Base-by-base conservation (phyloP, 495 filamentous ascomycete species). In the Aspergillus sparsus region DNA sequence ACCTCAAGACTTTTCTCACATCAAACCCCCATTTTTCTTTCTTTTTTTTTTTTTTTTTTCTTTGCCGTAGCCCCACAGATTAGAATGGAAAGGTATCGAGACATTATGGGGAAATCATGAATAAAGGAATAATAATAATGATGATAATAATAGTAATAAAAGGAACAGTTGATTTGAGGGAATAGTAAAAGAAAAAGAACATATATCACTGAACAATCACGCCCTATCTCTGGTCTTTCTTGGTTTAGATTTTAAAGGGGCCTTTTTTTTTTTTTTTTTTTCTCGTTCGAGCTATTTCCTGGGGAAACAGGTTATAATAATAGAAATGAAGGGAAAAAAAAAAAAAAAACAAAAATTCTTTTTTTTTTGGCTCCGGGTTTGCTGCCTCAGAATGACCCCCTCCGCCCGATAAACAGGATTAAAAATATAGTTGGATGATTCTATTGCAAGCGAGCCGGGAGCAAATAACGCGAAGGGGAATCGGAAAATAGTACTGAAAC, bases 401-500 rank as follows among this genome's bases (percentile, higher is more conserved):
- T 32, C 32, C 41, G 8, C 52, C 41, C 50, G 37, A 10, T 54
- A 39, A 12, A 52, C 56, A 41, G 42, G 33, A 57, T 62, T 53
- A 57, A 36, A 27, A 56, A 44, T 39, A 55, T 44, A 33, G 52
- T 42, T 55, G 58, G 42, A 37, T 46, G 59, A 27, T 31, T 62
- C 53, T 62, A 53, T 62, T 45, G 47, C 49, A 57, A 44, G 32
- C 50, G 49, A 34, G 50, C 41, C 58, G 34, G 53, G 45, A 34
- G 46, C 53, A 39, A 21, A 49, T 12, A 54, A 39, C 2, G 46
- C 32, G 32, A 39, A 7, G 11, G n/a, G n/a, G 46, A 41, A 31
- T 46, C 21, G 21, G 53, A 49, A 34, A 54, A 13, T 46, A 12
- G 58, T n/a, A 53, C 52, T 49, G 33, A 58, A 52, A 49, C 31